Base-by-base conservation (phyloP, 1,284 basidiomycete genomes). In the Microbotryum silenes-acaulis region DNA sequence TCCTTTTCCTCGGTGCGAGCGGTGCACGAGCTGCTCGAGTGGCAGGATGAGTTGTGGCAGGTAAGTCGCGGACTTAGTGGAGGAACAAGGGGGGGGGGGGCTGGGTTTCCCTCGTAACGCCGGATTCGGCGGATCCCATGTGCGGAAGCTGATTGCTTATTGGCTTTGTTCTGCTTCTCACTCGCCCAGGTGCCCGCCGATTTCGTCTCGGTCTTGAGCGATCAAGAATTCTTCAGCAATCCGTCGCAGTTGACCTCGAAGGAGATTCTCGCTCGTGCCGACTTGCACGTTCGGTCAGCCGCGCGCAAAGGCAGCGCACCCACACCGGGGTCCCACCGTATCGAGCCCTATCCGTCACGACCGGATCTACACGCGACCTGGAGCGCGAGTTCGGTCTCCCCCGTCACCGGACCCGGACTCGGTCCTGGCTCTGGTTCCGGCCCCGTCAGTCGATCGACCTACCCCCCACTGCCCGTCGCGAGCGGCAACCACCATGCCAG, bases 11-110 rank as follows among this genome's bases (percentile, higher is more conserved):
- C 88, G 27, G 93, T 94, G 67, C 83, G 82, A 37, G 91, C 91
- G 50, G 83, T 94, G 61, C 88, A 89, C 56, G 81, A 84, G 51
- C 78, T 97, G 56, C 79, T 99, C 61, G 91, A 97, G 78, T 83
- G 88, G 70, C 94, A 98, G 77, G 94, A 98, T 78, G 88, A 92
- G 73, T 91, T 90, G 74, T 94, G 87, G 78, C 83, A 83, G 42
- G 89, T 96, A 57, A 37, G 68, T 45, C 14, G 31, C 31, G 31
- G 31, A 31, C 4, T 10, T 25, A 10, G 18, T 6, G 29, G n/a
- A 16, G 10, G 29, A 55, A 56, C 57, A 59, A 31, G 9, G 7
- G 31, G 29, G 31, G 9, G 7, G 31, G 29, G 31, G 31, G 31
- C 6, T 27, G 31, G 31, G 31, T 8, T 31, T 31, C 31, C 7